Percentiles rank a stretch among this genome's conserved stretches.
Conservation (phyloP, 768 basidiomycete genomes). For the Trametes meyenii region DNA sequence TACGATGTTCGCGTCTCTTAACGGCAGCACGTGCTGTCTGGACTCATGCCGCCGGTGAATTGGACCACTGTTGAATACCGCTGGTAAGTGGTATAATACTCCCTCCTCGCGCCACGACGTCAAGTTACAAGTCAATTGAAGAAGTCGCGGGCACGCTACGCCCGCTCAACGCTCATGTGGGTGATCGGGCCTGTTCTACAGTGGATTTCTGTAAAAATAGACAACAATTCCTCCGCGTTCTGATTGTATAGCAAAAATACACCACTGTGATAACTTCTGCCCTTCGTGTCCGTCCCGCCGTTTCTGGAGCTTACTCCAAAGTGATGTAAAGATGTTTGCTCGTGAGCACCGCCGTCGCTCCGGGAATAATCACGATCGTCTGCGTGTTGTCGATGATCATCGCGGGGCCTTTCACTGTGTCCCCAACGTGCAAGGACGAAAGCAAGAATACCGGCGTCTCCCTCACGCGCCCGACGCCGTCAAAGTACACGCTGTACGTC, state of each 20-base stretch:
- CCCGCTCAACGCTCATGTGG: too few relatives aligned
- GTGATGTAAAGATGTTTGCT: constrained; percentile 68
- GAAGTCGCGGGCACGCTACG: too few relatives aligned
- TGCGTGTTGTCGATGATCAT: constrained; percentile 96
- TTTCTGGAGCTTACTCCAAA: constrained; percentile 31
- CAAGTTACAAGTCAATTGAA: too few relatives aligned
- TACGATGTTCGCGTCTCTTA: too few relatives aligned
- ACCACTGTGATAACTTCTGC: neutral
- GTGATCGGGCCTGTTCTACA: too few relatives aligned
- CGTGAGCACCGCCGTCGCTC: constrained; percentile 64
- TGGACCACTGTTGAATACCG: too few relatives aligned
- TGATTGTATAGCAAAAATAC: neutral
- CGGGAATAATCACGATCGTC: constrained; percentile 87
- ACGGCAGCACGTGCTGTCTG: too few relatives aligned
- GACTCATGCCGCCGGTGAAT: too few relatives aligned
- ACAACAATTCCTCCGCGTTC: too few relatives aligned
- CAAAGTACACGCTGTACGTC: constrained; percentile 77
- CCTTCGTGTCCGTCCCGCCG: neutral
- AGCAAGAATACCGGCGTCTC: constrained; percentile 83
- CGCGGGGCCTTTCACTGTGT: constrained; percentile 79
- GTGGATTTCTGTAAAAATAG: too few relatives aligned
- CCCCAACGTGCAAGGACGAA: constrained; percentile 65
- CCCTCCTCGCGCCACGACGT: too few relatives aligned
- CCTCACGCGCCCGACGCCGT: constrained; percentile 71
- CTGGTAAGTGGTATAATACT: too few relatives aligned